A percentile compares a stretch with the other conserved stretches of the same genome.
These are phyloP conservation scores for Coccomyxa sp. DNA, from an alignment of 139 green algal species.

Conservation along the genomic window DNA sequence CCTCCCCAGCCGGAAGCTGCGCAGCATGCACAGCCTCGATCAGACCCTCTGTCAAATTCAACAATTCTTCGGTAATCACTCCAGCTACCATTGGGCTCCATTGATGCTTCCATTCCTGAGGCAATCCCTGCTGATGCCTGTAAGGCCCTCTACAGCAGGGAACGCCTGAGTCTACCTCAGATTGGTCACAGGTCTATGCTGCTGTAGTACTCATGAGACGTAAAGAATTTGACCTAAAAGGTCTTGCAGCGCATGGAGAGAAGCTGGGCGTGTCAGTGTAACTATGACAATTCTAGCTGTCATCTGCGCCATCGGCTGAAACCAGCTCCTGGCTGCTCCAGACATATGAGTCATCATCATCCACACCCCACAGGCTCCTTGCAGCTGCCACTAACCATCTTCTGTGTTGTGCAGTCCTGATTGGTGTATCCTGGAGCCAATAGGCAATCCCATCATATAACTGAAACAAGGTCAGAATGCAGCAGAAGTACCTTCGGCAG, in stretches of 20 bases:
- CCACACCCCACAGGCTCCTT: background rate
- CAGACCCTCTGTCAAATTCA: background rate
- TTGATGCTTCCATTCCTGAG: too few species aligned
- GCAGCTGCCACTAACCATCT: background rate
- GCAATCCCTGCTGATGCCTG: too few species aligned
- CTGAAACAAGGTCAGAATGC: too few species aligned
- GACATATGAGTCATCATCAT: conserved; percentile 28
- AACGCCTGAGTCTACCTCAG: too few species aligned
- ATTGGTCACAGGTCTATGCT: too few species aligned
- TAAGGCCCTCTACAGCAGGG: too few species aligned
- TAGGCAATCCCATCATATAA: background rate
- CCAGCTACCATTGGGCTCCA: too few species aligned
- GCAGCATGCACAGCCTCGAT: background rate
- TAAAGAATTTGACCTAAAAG: too few species aligned
- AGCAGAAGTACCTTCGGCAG: conserved; percentile 20
- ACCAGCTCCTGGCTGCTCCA: conserved; percentile 15
- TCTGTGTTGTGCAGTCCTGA: too few species aligned
- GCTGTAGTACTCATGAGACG: too few species aligned
- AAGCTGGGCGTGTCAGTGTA: conserved; percentile 51
- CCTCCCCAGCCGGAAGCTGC: conserved; percentile 77
- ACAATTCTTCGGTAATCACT: background rate
- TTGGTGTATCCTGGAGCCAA: too few species aligned
- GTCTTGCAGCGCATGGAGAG: background rate
- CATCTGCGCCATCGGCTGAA: conserved; percentile 12
- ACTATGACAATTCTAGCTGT: conserved; percentile 53